Percentiles rank a stretch among this genome's conserved stretches.
phyloP scores from a whole-genome alignment of 2,329 filamentous ascomycete genomes.

The Fusarium subtropicale region DNA sequence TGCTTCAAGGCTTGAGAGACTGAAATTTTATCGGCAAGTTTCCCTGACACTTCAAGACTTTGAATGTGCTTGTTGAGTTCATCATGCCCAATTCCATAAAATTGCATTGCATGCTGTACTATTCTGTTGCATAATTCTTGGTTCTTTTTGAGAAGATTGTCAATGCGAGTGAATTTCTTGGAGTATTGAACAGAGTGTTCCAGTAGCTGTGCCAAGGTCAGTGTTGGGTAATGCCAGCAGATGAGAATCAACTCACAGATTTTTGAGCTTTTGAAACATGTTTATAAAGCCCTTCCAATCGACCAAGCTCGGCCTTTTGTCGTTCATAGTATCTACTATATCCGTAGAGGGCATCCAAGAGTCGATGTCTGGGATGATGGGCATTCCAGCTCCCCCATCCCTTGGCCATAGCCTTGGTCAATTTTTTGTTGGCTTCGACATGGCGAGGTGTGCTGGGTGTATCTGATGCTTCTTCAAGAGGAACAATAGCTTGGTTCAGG shows the following conservation, averaged over 20 bases:
- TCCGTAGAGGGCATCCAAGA: constrained; percentile 56
- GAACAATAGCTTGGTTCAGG: constrained; percentile 38
- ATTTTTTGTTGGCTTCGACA: constrained; percentile 47
- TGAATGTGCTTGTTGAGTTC: constrained; percentile 60
- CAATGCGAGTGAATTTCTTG: constrained; percentile 61
- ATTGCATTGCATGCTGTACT: constrained; percentile 57
- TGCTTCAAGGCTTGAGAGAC: constrained; percentile 67
- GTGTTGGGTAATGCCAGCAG: rapidly evolving
- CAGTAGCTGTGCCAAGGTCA: constrained; percentile 54
- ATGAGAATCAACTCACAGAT: not conserved
- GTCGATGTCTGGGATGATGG: constrained; percentile 54
- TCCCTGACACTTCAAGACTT: constrained; percentile 53
- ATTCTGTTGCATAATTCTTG: constrained; percentile 60
- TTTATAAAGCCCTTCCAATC: constrained; percentile 53
- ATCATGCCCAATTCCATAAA: constrained; percentile 57
- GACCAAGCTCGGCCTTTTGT: constrained; percentile 53
- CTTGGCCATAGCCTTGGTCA: constrained; percentile 48
- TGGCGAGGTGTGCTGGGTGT: constrained; percentile 45
- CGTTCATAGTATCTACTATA: constrained; percentile 52
- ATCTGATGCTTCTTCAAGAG: constrained; percentile 42
- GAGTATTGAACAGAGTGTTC: constrained; percentile 69
- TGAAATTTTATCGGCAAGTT: constrained; percentile 58
- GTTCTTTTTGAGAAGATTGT: constrained; percentile 59
- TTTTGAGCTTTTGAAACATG: constrained; percentile 53
- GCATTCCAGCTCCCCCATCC: constrained; percentile 50